phyloP scores from a whole-genome alignment of 352 stramenopile species.

The Plasmopara viticola region DNA sequence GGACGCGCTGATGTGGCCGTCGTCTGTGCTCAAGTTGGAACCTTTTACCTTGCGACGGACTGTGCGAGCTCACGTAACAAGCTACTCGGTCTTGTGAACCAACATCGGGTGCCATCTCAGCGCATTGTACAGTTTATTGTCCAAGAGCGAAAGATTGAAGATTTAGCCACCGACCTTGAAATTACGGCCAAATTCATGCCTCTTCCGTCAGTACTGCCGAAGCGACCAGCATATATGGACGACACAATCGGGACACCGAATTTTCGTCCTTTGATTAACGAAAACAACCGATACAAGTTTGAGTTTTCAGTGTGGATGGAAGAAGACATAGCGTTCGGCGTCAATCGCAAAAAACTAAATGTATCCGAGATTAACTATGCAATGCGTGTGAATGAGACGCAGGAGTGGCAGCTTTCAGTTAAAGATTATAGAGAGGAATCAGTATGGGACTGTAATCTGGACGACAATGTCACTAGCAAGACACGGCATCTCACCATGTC shows the following conservation, averaged over 20 bases:
- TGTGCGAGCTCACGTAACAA: constrained; percentile 48
- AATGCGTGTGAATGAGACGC: constrained; percentile 59
- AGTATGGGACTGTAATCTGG: constrained; percentile 33
- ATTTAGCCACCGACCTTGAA: constrained; percentile 12
- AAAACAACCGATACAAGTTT: constrained; percentile 53
- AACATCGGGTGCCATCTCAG: constrained; percentile 67
- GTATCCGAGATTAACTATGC: constrained; percentile 49
- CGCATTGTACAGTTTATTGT: constrained; percentile 51
- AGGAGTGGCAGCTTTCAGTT: constrained; percentile 63
- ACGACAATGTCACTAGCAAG: constrained; percentile 11
- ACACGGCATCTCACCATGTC: constrained; percentile 12
- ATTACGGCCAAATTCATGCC: constrained; percentile 18
- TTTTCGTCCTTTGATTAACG: constrained; percentile 15
- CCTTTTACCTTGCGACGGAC: constrained; percentile 64
- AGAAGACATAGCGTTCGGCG: constrained; percentile 40
- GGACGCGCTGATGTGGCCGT: constrained; percentile 60
- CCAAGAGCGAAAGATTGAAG: constrained; percentile 9
- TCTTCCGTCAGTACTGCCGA: constrained; percentile 34
- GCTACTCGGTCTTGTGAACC: constrained; percentile 49
- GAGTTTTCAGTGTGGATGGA: constrained; percentile 76
- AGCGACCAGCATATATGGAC: constrained; percentile 57
- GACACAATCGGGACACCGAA: constrained; percentile 19
- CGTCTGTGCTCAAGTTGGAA: constrained; percentile 36
- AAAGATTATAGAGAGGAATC: constrained; percentile 40
- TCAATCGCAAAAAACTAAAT: constrained; percentile 52